phyloP scores from a whole-genome alignment of 805 yeast species.

The Metschnikowia drakensbergensis region DNA sequence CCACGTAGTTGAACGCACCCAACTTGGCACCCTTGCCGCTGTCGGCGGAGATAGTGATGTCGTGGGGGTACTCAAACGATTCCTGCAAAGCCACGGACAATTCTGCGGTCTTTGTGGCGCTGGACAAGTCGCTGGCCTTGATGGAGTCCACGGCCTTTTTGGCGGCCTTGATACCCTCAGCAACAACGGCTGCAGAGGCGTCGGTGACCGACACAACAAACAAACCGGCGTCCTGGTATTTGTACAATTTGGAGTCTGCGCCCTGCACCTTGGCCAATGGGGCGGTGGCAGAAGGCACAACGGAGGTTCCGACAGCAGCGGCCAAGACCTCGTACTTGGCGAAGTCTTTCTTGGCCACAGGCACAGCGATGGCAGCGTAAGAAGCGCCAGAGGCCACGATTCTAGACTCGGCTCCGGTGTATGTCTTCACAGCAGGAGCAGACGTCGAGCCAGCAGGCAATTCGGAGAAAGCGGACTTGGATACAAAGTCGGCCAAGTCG shows the following conservation, averaged over 20 bases:
- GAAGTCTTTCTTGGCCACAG: constrained; percentile 60
- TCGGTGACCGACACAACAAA: constrained; percentile 68
- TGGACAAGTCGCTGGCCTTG: constrained; percentile 51
- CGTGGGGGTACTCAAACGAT: constrained; percentile 29
- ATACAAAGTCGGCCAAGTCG: constrained; percentile 66
- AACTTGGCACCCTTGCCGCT: constrained; percentile 39
- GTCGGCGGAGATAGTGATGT: constrained; percentile 31
- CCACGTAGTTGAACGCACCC: constrained; percentile 69
- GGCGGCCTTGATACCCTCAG: constrained; percentile 58
- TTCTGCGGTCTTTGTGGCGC: constrained; percentile 43
- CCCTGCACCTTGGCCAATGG: constrained; percentile 47
- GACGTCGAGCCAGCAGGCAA: constrained; percentile 61
- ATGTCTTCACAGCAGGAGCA: constrained; percentile 32
- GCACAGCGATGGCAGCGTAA: constrained; percentile 77
- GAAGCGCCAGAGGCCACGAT: constrained; percentile 61
- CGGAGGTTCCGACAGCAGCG: constrained; percentile 55
- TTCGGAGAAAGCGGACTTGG: constrained; percentile 58
- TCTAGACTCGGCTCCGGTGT: constrained; percentile 67
- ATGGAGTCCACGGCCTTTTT: constrained; percentile 39
- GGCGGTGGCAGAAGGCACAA: constrained; percentile 54
- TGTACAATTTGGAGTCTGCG: constrained; percentile 51
- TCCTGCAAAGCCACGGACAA: constrained; percentile 42
- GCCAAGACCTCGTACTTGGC: constrained; percentile 69
- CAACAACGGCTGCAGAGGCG: constrained; percentile 52
- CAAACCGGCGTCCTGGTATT: constrained; percentile 77